These are phyloP conservation scores for Annona cherimola DNA, from an alignment of 164 flowering plant genomes.

Conservation along the genomic window DNA sequence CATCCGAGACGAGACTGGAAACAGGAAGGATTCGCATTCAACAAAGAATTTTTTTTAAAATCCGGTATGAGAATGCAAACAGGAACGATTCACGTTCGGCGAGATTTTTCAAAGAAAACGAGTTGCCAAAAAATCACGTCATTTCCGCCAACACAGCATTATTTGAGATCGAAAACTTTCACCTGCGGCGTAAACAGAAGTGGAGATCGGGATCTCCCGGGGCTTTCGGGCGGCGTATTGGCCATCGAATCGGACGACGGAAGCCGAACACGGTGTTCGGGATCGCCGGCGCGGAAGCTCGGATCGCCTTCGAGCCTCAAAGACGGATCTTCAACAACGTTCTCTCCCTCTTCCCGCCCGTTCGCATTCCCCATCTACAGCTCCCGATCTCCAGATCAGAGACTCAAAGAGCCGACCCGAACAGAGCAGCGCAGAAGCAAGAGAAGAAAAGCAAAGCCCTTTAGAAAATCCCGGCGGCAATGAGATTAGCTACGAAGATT, in stretches of 20 bases:
- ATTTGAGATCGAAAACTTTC: neutral
- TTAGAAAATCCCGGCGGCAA: neutral
- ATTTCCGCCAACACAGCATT: neutral
- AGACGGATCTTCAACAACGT: constrained; percentile 22
- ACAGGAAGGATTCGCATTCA: neutral
- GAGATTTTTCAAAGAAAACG: too few relatives aligned
- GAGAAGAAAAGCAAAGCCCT: neutral
- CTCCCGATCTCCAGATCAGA: neutral
- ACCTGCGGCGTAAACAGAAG: constrained; percentile 76
- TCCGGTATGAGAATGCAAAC: too few relatives aligned
- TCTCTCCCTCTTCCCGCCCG: constrained; percentile 53
- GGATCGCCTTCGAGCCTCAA: constrained; percentile 24
- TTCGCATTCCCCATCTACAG: constrained; percentile 63
- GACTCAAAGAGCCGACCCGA: neutral
- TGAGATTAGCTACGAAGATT: neutral
- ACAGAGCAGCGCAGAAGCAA: neutral
- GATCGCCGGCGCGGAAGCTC: neutral
- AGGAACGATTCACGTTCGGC: too few relatives aligned
- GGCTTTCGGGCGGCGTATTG: constrained; percentile 54
- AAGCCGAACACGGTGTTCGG: constrained; percentile 20
- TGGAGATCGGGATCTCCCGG: constrained; percentile 52
- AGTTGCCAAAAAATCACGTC: neutral
- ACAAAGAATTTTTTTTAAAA: too few relatives aligned
- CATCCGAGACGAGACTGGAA: neutral
- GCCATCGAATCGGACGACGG: constrained; percentile 43